These are phyloP conservation scores for Talaromyces sp. DNA, from an alignment of 2,329 filamentous ascomycete genomes.

Conservation along the genomic window DNA sequence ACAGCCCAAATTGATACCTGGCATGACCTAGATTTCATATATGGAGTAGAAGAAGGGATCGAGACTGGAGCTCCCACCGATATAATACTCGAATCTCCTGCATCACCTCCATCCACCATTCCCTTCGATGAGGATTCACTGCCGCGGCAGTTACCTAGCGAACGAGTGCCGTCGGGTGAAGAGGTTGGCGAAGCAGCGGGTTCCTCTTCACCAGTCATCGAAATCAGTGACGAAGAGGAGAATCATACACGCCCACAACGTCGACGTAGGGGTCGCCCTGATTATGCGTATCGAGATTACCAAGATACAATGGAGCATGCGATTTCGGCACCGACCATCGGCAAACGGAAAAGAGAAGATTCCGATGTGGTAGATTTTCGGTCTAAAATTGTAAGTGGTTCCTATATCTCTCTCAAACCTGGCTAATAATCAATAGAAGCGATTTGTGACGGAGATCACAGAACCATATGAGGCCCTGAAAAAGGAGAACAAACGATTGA, in stretches of 20 bases:
- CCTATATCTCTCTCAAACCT: too few relatives aligned
- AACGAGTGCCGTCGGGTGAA: background rate
- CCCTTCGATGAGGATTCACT: background rate
- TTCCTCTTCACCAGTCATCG: background rate
- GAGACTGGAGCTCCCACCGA: background rate
- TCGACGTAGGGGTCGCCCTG: background rate
- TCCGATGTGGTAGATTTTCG: too few relatives aligned
- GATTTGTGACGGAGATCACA: background rate
- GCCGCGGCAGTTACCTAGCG: background rate
- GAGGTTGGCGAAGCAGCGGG: background rate
- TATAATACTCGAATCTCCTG: too few relatives aligned
- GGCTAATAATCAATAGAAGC: too few relatives aligned
- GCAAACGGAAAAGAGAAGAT: too few relatives aligned
- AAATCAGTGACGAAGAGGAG: background rate
- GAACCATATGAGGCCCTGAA: background rate
- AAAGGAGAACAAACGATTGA: background rate
- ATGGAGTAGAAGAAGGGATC: conserved; percentile 4
- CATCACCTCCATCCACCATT: background rate
- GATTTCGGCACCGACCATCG: too few relatives aligned
- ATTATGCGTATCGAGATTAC: background rate
- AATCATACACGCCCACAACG: background rate
- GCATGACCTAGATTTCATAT: conserved; percentile 6
- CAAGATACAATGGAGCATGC: too few relatives aligned
- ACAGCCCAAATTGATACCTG: conserved; percentile 5
- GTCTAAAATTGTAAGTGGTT: too few relatives aligned